Base-by-base conservation (phyloP, 129 eudicot genomes). In the Smallanthus sonchifolius region DNA sequence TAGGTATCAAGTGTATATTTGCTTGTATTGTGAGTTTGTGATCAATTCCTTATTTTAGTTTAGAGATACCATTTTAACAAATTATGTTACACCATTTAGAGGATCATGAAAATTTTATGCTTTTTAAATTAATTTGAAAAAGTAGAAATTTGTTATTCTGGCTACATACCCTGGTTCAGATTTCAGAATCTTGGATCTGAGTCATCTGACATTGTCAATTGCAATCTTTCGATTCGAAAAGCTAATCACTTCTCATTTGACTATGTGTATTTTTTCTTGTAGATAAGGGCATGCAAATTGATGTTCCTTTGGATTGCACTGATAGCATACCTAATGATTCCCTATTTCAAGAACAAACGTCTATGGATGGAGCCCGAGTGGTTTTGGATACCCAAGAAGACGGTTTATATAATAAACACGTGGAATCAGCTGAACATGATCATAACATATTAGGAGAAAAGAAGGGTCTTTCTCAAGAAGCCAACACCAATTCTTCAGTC, bases 351-450 rank as follows among this genome's bases (percentile, higher is more conserved):
- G 65, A 67, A 57, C 77, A 81, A 43, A n/a, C 57, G 4, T 39
- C 61, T 51, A 52, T 6, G 11, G 72, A 61, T 70, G 82, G 52
- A 79, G 70, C 45, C 43, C 76, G 74, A 73, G 75, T 63, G 35
- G 47, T 17, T 68, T 14, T 19, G 65, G 78, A 79, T 72, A 73
- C 55, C 40, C 68, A 69, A 39, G 78, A 42, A 71, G 72, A 60
- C 15, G 81, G 64, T 63, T 45, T 55, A 69, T 36, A 13, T 36
- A 37, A 19, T 54, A 73, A 10, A n/a, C 78, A 45, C 2, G 49
- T 55, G 72, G 71, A 81, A 47, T 39, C 43, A 13, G 61, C 59
- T 30, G 86, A 73, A 48, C 75, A 39, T 43, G 72, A 60, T 49
- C 65, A 67, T 42, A 48, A 72, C 75, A 37, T 44, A 36, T 56